phyloP scores from a whole-genome alignment of 2,329 filamentous ascomycete species.

The Ascochyta lentis region DNA sequence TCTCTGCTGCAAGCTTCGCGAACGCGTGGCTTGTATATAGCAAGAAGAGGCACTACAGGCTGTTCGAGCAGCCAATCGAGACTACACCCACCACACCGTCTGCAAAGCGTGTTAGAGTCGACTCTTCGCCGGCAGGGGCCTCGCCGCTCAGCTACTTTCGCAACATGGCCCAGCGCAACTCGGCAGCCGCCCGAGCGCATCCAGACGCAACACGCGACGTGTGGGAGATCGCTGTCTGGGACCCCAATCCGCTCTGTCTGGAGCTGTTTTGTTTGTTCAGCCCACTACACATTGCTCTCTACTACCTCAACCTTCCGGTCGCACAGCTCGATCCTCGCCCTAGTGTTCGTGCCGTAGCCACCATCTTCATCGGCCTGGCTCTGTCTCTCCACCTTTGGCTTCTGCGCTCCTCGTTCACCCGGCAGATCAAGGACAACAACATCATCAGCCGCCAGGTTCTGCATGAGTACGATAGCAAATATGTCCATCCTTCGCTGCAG shows the following conservation, averaged over 20 bases:
- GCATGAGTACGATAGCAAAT: slow-evolving; percentile 95
- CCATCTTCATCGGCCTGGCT: slow-evolving; percentile 75
- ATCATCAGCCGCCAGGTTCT: slow-evolving; percentile 91
- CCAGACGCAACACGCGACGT: slow-evolving; percentile 84
- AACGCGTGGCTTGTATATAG: slow-evolving; percentile 86
- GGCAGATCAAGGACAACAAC: slow-evolving; percentile 83
- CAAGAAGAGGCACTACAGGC: slow-evolving; percentile 82
- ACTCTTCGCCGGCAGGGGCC: slow-evolving; percentile 78
- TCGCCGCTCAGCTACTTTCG: slow-evolving; percentile 81
- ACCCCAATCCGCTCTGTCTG: slow-evolving; percentile 83
- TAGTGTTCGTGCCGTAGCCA: slow-evolving; percentile 84
- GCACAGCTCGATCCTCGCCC: slow-evolving; percentile 76
- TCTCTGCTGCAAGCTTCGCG: slow-evolving; percentile 69
- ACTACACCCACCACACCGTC: slow-evolving; percentile 78
- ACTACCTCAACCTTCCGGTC: slow-evolving; percentile 86
- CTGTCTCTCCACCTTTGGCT: slow-evolving; percentile 79
- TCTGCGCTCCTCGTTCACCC: slow-evolving; percentile 75
- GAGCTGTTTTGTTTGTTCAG: slow-evolving; percentile 90
- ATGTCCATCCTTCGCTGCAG: slow-evolving; percentile 87
- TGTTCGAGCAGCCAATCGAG: slow-evolving; percentile 89
- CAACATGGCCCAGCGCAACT: slow-evolving; percentile 67
- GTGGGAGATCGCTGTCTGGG: slow-evolving; percentile 94
- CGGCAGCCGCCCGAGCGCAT: slow-evolving; percentile 82
- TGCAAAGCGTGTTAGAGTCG: slow-evolving; percentile 84
- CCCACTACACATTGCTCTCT: slow-evolving; percentile 89